Base-by-base conservation (phyloP, 352 stramenopile species). In the Phytophthora kernoviae region DNA sequence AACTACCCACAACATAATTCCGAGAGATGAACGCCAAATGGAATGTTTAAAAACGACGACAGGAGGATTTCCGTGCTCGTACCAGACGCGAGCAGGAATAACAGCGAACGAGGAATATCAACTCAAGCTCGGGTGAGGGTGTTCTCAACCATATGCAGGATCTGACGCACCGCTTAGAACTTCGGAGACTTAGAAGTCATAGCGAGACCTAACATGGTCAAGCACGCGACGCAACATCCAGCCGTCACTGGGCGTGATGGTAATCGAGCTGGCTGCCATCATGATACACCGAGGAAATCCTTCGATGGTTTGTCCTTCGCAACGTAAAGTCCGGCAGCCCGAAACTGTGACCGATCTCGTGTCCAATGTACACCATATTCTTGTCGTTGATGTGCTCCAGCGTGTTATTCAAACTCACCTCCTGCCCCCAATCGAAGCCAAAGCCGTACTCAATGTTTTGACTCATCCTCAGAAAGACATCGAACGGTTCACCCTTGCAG, bases 291-390 rank as follows among this genome's bases (percentile, higher is more conserved):
- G 4, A 9, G 33, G 33, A 40, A 40, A 17, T 40, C 33, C 11
- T 14, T 14, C 4, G 33, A 14, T 5, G 33, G 33, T 9, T 40
- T 40, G 33, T 40, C 33, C 11, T 40, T 17, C 4, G 4, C 33
- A 14, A 17, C 15, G 10, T 40, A 40, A 40, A 40, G 33, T 40
- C 33, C 12, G 33, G 33, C 33, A 40, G 24, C 6, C 24, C 24
- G 3, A 58, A 49, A 0, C 40, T 58, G 34, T 73, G 65, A 36
- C 65, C 54, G 24, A 73, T 73, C 50, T 73, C 65, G 40, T 73
- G 65, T 9, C 58, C 47, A 11, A 73, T 52, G 24, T 69, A 62
- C 26, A 56, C 33, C 4, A 60, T 54, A 11, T 54, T 39, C 10
- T 47, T 54, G 6, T 55, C 22, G 33, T 30, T 7, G 24, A 30